A percentile compares a stretch with the other conserved stretches of the same genome.
These are phyloP conservation scores for Neofusicoccum parvum DNA, from an alignment of 2,329 filamentous ascomycete genomes.

Conservation along the genomic window DNA sequence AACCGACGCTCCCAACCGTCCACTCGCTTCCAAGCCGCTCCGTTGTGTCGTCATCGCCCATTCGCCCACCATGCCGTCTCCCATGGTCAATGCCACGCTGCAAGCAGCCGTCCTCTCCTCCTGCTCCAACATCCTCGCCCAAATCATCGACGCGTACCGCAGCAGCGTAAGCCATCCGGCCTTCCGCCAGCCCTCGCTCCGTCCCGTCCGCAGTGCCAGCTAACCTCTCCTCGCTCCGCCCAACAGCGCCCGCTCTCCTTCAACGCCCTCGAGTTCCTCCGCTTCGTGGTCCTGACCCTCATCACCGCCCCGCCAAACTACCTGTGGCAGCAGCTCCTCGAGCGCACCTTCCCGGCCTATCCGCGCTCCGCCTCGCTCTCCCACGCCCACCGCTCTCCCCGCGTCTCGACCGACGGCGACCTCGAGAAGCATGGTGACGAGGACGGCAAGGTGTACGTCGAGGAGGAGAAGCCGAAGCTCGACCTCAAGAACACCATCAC, in stretches of 20 bases:
- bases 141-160: constrained; percentile 39
- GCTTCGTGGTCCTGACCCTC: constrained; percentile 61
- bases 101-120: constrained; percentile 38
- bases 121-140: constrained; percentile 41
- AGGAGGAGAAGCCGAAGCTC: constrained; percentile 27
- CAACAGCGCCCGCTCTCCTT: constrained; percentile 37
- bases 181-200: not conserved
- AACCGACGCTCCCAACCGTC: not conserved
- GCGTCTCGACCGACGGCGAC: constrained; percentile 7
- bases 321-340: constrained; percentile 80
- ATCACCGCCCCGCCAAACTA: constrained; percentile 81
- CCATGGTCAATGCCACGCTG: constrained; percentile 22
- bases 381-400: constrained; percentile 25
- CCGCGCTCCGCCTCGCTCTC: constrained; percentile 34
- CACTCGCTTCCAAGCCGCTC: constrained; percentile 18
- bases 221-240: constrained; percentile 11
- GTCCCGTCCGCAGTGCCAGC: not conserved
- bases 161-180: constrained; percentile 25
- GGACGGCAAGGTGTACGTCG: constrained; percentile 23
- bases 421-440: constrained; percentile 23
- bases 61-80: constrained; percentile 35
- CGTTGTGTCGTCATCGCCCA: constrained; percentile 25
- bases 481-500: constrained; percentile 60
- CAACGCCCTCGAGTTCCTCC: constrained; percentile 39
- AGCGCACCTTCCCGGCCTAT: constrained; percentile 69